Evolutionary conservation across 345 rosid species (phyloP).

Genomic region (Acer campestre): DNA sequence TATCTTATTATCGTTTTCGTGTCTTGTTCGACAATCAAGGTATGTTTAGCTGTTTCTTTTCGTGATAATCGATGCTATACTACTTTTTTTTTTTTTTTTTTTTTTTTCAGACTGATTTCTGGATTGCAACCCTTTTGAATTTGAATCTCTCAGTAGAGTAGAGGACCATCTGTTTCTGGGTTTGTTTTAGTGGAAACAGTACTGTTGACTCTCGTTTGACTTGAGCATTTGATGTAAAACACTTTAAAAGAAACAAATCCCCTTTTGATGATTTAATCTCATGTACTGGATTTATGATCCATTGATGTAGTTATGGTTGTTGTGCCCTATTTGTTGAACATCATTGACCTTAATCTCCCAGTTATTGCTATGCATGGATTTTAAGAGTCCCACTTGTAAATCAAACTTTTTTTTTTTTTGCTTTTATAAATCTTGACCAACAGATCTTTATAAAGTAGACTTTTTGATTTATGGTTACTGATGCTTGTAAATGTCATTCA

Average conservation of each 20-base stretch:
- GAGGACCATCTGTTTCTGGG: conserved; percentile 19
- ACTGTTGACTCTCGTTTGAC: conserved; percentile 10
- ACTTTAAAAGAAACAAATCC: neutral
- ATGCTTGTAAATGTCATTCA: neutral
- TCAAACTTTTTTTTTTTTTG: neutral
- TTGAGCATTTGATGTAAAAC: neutral
- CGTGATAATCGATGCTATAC: neutral
- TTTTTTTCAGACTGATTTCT: neutral
- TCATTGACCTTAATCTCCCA: neutral
- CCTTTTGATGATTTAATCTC: neutral
- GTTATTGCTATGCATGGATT: neutral
- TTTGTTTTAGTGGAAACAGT: conserved; percentile 7
- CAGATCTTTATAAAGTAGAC: neutral
- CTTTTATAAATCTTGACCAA: neutral
- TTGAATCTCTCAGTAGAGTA: neutral
- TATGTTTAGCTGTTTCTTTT: conserved; percentile 20
- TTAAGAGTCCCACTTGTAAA: neutral
- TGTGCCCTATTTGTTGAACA: neutral
- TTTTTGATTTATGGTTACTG: neutral
- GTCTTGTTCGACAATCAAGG: conserved; percentile 30
- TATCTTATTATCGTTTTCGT: neutral
- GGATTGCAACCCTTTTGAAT: conserved; percentile 1
- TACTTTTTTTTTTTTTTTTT: neutral
- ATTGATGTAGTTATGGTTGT: neutral
- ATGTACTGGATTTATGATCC: neutral